Evolutionary conservation across 2,329 filamentous ascomycete genomes (phyloP), one percentile per base, ranked within the genome.

Genomic region (Colletotrichum horii): DNA sequence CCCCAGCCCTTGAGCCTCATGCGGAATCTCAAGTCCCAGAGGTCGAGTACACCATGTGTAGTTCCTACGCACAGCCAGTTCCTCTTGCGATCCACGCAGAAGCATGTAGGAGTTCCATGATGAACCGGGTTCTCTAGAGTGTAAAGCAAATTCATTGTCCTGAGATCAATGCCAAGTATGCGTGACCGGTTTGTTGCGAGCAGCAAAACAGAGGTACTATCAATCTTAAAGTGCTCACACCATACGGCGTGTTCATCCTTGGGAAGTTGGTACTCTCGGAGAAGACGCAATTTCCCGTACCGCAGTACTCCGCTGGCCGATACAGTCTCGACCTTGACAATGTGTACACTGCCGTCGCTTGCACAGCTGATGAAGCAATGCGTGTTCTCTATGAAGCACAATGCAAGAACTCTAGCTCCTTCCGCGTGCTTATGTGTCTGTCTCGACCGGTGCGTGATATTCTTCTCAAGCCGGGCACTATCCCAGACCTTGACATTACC

Each of bases 21-120:
- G 78, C 93, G 94, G 88, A 99, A 99, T n/a, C 97, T 94, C 55
- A 99, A 89, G 84, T 99, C 97, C 97, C 97, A 99, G 2, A 99
- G 89, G 82, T 98, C 94, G 9, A 99, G 88, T 32, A 98, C 93
- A 43, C 97, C 97, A 82, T 98, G 96, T 0, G 95, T 95, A 1
- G 97, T 99, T 43, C 96, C 97, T 1, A 98, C 86, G 3, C 98
- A 90, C 4, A 99, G 88, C 97, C 97, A 99, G 81, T 97, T 96
- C 66, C 94, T 93, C 81, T 93, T 95, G 73, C 92, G 91, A 81
- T 98, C 96, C 36, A 98, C 90, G 80, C 94, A 96, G 84, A 99
- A 98, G 79, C 95, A 97, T 1, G 95, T 98, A 2, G 96, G 95
- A 1, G 93, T 95, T 15, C 97, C 97, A 81, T 99, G 96, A 80